A percentile compares a stretch with the other conserved stretches of the same genome.
These are phyloP conservation scores for Buddleja alternifolia DNA, from an alignment of 257 asterid genomes.

Conservation along the genomic window DNA sequence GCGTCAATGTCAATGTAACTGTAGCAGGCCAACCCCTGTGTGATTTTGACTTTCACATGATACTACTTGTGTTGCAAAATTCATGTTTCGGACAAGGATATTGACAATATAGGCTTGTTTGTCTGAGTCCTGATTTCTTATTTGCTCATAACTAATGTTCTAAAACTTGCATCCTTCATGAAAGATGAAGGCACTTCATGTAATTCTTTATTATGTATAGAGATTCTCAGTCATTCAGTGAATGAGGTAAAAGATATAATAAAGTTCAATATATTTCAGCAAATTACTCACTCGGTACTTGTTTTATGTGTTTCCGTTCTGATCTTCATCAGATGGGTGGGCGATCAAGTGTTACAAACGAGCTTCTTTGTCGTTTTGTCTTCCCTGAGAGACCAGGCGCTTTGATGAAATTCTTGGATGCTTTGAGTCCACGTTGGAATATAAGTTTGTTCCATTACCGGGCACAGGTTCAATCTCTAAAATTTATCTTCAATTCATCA, in stretches of 20 bases:
- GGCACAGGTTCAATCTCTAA: constrained; percentile 64
- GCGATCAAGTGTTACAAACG: constrained; percentile 71
- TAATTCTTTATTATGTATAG: background rate
- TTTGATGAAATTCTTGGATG: constrained; percentile 82
- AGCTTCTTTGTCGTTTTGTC: constrained; percentile 85
- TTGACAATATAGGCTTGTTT: background rate
- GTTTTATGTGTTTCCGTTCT: too few species aligned
- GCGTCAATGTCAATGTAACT: background rate
- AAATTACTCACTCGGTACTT: too few species aligned
- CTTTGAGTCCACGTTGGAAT: constrained; percentile 94
- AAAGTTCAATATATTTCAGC: too few species aligned
- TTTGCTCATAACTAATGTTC: background rate
- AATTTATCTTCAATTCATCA: background rate
- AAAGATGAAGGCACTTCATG: background rate
- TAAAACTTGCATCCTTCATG: background rate
- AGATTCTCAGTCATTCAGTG: background rate
- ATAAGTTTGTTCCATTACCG: constrained; percentile 96
- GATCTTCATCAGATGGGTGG: constrained; percentile 78
- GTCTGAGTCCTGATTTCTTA: background rate
- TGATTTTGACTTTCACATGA: background rate
- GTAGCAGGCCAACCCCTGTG: background rate
- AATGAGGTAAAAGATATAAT: background rate
- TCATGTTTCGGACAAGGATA: constrained; percentile 4
- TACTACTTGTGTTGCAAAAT: constrained; percentile 1
- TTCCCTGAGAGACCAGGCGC: constrained; percentile 98